A percentile compares a stretch with the other conserved stretches of the same genome.
These are phyloP conservation scores for Nannizziopsis arthrosporioides DNA, from an alignment of 2,329 filamentous ascomycete species.

Conservation along the genomic window DNA sequence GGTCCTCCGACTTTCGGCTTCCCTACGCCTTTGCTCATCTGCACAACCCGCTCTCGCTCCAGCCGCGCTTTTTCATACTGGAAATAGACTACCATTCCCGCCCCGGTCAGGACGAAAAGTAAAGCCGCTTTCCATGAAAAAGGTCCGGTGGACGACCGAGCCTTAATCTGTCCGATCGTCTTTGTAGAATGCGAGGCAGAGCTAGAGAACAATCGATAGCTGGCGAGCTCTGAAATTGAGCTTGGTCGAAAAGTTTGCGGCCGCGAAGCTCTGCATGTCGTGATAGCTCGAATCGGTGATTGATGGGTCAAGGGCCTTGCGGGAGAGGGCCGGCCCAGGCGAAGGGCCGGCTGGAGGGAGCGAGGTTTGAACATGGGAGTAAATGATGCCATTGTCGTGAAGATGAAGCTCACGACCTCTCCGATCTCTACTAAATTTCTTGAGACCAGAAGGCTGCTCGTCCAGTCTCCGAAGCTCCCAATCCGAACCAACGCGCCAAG, in stretches of 20 bases:
- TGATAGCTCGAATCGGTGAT: not conserved
- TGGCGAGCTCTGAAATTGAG: not conserved
- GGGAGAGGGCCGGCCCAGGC: slow-evolving; percentile 1
- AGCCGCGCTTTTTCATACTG: slow-evolving; percentile 85
- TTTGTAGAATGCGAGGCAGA: slow-evolving; percentile 21
- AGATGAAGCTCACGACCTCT: too few relatives aligned
- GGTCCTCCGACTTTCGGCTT: slow-evolving; percentile 84
- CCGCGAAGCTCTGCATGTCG: not conserved
- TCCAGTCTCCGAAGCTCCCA: too few relatives aligned
- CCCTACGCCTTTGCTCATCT: slow-evolving; percentile 85
- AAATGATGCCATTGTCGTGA: slow-evolving; percentile 6
- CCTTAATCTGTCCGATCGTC: slow-evolving; percentile 32
- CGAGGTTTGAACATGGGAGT: not conserved
- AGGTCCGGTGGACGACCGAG: slow-evolving; percentile 42
- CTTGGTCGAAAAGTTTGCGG: not conserved
- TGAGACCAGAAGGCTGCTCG: too few relatives aligned
- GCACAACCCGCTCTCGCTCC: slow-evolving; percentile 76
- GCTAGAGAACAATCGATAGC: slow-evolving; percentile 21
- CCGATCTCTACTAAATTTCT: too few relatives aligned
- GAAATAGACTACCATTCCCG: slow-evolving; percentile 76
- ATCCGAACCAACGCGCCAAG: too few relatives aligned
- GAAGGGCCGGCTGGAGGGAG: slow-evolving; percentile 6
- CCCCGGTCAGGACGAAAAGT: slow-evolving; percentile 71
- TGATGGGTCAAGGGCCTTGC: not conserved
- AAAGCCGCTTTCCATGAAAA: slow-evolving; percentile 88